phyloP scores from a whole-genome alignment of 768 basidiomycete genomes.

The Agrocybe praecox region DNA sequence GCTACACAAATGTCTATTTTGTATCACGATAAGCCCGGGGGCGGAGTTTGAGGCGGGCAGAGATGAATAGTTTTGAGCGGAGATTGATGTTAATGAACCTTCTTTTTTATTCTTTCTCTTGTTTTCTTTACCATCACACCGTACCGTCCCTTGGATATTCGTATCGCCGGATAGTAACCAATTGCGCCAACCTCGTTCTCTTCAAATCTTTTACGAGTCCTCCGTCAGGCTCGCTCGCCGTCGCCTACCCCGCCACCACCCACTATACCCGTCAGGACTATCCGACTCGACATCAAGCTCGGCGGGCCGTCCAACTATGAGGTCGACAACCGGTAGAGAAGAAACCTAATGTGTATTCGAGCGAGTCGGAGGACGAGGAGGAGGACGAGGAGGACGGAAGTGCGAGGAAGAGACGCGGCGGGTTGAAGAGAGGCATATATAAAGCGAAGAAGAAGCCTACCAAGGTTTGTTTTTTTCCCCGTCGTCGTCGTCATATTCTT shows the following conservation, averaged over 20 bases:
- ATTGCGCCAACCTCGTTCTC: too few species aligned
- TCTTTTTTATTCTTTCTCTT: too few species aligned
- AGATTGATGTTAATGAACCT: too few species aligned
- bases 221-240: constrained; percentile 30
- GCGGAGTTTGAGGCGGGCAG: too few species aligned
- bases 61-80: too few species aligned
- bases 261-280: constrained; percentile 56
- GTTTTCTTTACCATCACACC: too few species aligned
- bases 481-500: neutral
- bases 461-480: constrained; percentile 22
- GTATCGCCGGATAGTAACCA: too few species aligned
- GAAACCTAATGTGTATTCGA: constrained; percentile 41
- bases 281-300: constrained; percentile 68
- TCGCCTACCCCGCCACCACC: constrained; percentile 63
- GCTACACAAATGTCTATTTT: too few species aligned
- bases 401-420: constrained; percentile 12
- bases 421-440: neutral
- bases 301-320: constrained; percentile 79
- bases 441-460: constrained; percentile 37
- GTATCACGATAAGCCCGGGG: too few species aligned
- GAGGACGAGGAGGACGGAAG: constrained; percentile 34
- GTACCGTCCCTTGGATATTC: too few species aligned
- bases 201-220: too few species aligned
- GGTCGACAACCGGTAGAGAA: constrained; percentile 54
- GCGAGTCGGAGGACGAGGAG: constrained; percentile 59